Base-by-base conservation (phyloP, 768 basidiomycete genomes). In the Tricholoma bakamatsutake region DNA sequence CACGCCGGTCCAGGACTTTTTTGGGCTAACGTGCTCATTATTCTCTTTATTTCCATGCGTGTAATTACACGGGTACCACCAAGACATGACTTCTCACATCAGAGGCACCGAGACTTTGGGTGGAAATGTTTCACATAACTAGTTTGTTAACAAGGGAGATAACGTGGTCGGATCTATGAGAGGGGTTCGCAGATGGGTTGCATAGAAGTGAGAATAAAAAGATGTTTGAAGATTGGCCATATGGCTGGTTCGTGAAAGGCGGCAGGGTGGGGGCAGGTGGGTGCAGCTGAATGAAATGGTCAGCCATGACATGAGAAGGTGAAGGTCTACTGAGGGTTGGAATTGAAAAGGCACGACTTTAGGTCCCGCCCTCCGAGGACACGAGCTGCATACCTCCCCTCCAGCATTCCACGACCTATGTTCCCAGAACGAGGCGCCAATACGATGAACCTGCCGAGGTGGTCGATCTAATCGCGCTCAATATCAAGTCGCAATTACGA, bases 361-460 rank as follows among this genome's bases (percentile, higher is more conserved):
- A 24, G 33, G 21, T 45, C 45, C 24, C 34, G 18, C 21, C 30
- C 21, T 27, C 45, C 6, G 9, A 33, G 11, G 39, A 28, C n/a
- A 24, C 17, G 17, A n/a, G 28, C 21, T 5, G 27, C 15, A 30
- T 17, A 34, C 52, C 39, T 39, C 28, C n/a, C 40, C 37, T 30
- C 37, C 52, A 30, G 10, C 21, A 18, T 24, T 24, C 9, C 42
- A 21, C 18, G 12, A 39, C 21, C 43, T 13, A 39, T 21, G 50
- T 34, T 21, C 28, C 37, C 50, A 52, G 24, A 28, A 40, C 21
- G 54, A 54, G 49, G 56, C 52, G 54, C 55, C 58, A 52, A 61
- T 55, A 55, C 50, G 60, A 59, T 54, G 24, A 61, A 58, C 56
- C 55, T 54, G 58, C 55, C 56, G 58, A 50, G 50, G n/a, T 43